These are phyloP conservation scores for Panus rudis DNA, from an alignment of 768 basidiomycete genomes.

Conservation along the genomic window DNA sequence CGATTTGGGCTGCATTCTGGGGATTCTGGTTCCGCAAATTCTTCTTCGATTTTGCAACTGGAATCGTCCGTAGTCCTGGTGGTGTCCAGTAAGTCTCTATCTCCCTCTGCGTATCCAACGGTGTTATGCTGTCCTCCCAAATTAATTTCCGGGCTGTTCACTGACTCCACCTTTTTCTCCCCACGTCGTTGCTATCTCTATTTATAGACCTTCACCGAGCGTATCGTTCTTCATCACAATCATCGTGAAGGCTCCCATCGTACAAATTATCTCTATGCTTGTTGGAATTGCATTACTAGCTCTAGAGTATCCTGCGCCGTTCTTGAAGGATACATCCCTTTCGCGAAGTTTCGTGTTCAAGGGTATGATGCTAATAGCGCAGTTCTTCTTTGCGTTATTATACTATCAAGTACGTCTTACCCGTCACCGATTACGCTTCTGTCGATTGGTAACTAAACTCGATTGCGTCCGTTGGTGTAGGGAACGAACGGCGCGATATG, in stretches of 20 bases:
- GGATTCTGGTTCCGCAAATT: slow-evolving; percentile 86
- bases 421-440: neutral
- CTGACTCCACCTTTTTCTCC: neutral
- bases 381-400: slow-evolving; percentile 54
- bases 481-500: slow-evolving; percentile 81
- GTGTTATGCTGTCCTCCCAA: neutral
- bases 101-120: neutral
- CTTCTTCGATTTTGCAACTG: slow-evolving; percentile 94
- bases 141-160: neutral
- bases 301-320: slow-evolving; percentile 67
- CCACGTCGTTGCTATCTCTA: neutral
- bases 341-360: slow-evolving; percentile 61
- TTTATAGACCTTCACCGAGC: slow-evolving; percentile 48
- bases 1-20: slow-evolving; percentile 76
- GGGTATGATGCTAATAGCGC: slow-evolving; percentile 56
- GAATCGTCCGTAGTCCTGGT: slow-evolving; percentile 69
- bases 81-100: slow-evolving; percentile 59
- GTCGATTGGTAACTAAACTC: neutral
- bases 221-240: slow-evolving; percentile 59
- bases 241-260: slow-evolving; percentile 71
- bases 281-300: slow-evolving; percentile 52
- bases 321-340: slow-evolving; percentile 44
- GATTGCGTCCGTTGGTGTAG: slow-evolving; percentile 30
- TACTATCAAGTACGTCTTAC: slow-evolving; percentile 65
- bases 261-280: slow-evolving; percentile 64